Conservation (phyloP, 2,329 filamentous ascomycete genomes). For the Botryotinia convoluta region DNA sequence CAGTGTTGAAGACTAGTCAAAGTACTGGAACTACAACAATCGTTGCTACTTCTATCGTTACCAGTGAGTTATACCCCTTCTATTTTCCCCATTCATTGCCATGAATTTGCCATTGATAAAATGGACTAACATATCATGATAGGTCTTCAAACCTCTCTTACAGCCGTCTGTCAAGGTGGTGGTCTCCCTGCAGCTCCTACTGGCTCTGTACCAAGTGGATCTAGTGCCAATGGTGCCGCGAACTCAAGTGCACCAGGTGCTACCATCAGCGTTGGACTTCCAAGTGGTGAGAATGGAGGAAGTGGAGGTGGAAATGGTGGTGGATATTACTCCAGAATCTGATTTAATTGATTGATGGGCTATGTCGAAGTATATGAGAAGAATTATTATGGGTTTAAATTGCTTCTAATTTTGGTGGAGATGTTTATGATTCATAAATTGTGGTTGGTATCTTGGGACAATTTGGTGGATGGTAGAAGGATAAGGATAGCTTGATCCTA, state of each 20-base stretch:
- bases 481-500: neutral
- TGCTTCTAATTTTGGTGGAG: neutral
- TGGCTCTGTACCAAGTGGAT: neutral
- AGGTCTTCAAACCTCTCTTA: constrained; percentile 10
- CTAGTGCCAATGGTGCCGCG: constrained; percentile 3
- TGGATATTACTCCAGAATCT: constrained; percentile 3
- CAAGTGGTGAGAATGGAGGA: neutral
- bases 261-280: neutral
- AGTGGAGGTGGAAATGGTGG: neutral
- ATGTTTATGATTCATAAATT: neutral
- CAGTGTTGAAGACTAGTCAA: constrained; percentile 11
- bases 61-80: neutral
- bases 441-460: neutral
- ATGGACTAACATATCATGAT: neutral
- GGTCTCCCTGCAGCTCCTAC: neutral
- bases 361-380: neutral
- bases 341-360: neutral
- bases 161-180: neutral
- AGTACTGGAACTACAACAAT: constrained; percentile 3
- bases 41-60: neutral
- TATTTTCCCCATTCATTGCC: neutral
- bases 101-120: neutral
- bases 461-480: neutral
- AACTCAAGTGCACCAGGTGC: constrained; percentile 6
- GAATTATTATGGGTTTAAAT: neutral